phyloP scores from a whole-genome alignment of 371 early-diverging fungal genomes.

The Catenaria anguillulae region DNA sequence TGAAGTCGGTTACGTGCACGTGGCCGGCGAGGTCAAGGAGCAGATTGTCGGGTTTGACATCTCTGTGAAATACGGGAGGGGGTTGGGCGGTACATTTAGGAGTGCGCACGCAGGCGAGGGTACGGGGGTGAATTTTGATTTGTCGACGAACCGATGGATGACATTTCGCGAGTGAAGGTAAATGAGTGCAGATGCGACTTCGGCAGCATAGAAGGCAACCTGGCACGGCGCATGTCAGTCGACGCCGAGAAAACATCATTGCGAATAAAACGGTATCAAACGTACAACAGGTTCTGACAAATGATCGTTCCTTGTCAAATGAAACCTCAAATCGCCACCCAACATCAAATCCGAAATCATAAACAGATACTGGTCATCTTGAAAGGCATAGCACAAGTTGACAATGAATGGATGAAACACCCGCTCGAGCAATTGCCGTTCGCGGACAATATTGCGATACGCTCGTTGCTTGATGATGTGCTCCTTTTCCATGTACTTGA shows the following conservation, averaged over 20 bases:
- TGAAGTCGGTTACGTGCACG: conserved; percentile 25
- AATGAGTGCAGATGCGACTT: background rate
- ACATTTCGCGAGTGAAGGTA: conserved; percentile 12
- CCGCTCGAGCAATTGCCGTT: conserved; percentile 28
- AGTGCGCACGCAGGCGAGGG: too few relatives aligned
- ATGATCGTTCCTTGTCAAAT: conserved; percentile 14
- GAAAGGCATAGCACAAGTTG: conserved; percentile 28
- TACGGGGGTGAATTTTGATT: background rate
- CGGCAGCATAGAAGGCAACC: conserved; percentile 5
- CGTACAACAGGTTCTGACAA: background rate
- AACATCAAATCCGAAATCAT: conserved; percentile 31
- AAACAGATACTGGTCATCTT: conserved; percentile 30
- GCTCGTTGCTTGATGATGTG: conserved; percentile 23
- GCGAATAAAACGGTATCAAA: background rate
- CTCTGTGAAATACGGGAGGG: conserved; percentile 19
- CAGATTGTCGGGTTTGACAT: conserved; percentile 28
- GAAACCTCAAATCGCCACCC: conserved; percentile 32
- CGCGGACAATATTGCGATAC: conserved; percentile 27
- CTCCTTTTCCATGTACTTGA: conserved; percentile 32
- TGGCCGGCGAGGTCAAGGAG: conserved; percentile 25
- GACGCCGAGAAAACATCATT: background rate
- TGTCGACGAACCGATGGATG: conserved; percentile 1
- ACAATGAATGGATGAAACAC: conserved; percentile 17
- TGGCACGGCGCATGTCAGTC: conserved; percentile 24
- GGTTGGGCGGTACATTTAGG: too few relatives aligned